A percentile compares a stretch with the other conserved stretches of the same genome.
Evolutionary conservation across 345 rosid species (phyloP).

Genomic region (Cardamine resedifolia): DNA sequence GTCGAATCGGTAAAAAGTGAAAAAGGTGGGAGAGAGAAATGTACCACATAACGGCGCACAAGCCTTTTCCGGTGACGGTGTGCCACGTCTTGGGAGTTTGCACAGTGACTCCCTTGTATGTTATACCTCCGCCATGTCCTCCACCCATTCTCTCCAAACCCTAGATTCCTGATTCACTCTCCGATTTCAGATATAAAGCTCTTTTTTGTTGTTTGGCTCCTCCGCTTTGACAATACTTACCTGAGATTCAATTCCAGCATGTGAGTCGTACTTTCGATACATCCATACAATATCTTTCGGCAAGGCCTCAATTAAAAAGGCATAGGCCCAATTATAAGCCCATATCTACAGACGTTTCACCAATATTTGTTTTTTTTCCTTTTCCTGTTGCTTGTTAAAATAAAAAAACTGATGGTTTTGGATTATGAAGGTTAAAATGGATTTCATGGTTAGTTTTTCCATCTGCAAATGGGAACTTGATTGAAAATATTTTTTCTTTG

Average conservation of each 20-base stretch:
- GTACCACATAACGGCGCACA: conserved; percentile 92
- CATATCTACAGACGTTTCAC: not conserved
- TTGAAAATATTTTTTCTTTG: too few relatives aligned
- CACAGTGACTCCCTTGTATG: conserved; percentile 69
- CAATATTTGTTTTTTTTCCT: not conserved
- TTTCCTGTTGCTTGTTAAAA: not conserved
- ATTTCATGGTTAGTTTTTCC: not conserved
- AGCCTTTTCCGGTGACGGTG: conserved; percentile 77
- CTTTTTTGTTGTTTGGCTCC: too few relatives aligned
- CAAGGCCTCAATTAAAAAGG: conserved; percentile 11
- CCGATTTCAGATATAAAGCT: conserved; percentile 5
- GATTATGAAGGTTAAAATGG: not conserved
- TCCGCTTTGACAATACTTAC: conserved; percentile 17
- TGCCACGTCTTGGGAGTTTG: conserved; percentile 91
- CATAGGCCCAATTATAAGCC: conserved; percentile 2
- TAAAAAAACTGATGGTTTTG: not conserved
- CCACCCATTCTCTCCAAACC: conserved; percentile 60
- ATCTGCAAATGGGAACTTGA: too few relatives aligned
- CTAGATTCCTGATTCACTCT: conserved; percentile 31
- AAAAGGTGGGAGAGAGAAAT: not conserved
- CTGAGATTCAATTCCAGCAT: conserved; percentile 26
- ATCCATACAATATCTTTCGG: not conserved
- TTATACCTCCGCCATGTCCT: conserved; percentile 64
- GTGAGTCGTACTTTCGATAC: not conserved
- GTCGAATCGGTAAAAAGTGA: not conserved